phyloP scores from a whole-genome alignment of 768 basidiomycete species.

The Leccinum ochraceum region DNA sequence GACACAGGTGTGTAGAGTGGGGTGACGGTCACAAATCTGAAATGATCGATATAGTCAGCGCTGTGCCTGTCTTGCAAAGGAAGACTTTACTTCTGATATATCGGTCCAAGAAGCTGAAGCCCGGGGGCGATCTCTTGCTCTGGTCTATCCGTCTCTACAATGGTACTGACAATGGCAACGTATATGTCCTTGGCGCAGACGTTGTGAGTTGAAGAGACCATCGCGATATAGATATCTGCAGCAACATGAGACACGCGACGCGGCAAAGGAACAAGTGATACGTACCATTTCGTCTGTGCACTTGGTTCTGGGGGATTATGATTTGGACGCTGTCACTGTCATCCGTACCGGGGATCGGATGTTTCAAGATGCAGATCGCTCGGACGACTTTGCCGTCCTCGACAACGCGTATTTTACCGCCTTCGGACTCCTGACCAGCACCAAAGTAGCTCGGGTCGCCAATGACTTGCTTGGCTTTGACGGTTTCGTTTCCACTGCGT shows the following conservation, averaged over 20 bases:
- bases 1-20: slow-evolving; percentile 89
- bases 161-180: slow-evolving; percentile 96
- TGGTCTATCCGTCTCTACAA: slow-evolving; percentile 93
- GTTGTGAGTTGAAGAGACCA: slow-evolving; percentile 96
- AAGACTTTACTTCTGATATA: slow-evolving; percentile 82
- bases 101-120: slow-evolving; percentile 86
- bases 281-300: slow-evolving; percentile 87
- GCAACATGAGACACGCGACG: slow-evolving; percentile 7
- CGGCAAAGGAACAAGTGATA: slow-evolving; percentile 5
- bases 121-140: slow-evolving; percentile 93
- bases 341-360: slow-evolving; percentile 97
- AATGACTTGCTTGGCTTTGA: slow-evolving; percentile 96
- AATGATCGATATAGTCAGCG: slow-evolving; percentile 12
- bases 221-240: slow-evolving; percentile 96
- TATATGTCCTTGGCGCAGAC: slow-evolving; percentile 96
- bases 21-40: slow-evolving; percentile 86
- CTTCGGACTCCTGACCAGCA: slow-evolving; percentile 60
- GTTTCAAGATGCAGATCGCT: slow-evolving; percentile 97
- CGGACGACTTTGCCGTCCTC: slow-evolving; percentile 95
- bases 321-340: slow-evolving; percentile 95
- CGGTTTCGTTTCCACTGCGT: slow-evolving; percentile 84
- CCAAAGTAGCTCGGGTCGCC: slow-evolving; percentile 98
- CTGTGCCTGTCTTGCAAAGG: neutral
- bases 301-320: slow-evolving; percentile 99
- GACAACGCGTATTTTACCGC: slow-evolving; percentile 82